Conservation (phyloP, 2,329 filamentous ascomycete species). For the Fusarium palustre region DNA sequence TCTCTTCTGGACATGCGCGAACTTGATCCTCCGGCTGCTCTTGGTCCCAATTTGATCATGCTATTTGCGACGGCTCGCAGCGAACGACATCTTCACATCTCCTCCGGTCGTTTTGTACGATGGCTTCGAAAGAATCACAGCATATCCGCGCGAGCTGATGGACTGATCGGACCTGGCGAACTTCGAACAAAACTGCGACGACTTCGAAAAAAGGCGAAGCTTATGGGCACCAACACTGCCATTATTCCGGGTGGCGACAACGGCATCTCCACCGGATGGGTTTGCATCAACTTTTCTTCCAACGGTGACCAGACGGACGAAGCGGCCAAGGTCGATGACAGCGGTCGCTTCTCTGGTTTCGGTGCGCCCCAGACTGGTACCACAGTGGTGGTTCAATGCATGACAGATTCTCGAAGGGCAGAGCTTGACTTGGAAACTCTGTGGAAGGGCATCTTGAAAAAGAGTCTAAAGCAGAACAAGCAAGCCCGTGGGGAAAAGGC, state of each 20-base stretch:
- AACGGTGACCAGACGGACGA: conserved; percentile 68
- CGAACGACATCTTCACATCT: conserved; percentile 92
- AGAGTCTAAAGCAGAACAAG: conserved; percentile 49
- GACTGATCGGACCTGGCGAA: conserved; percentile 89
- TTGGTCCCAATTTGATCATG: conserved; percentile 93
- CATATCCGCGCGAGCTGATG: conserved; percentile 83
- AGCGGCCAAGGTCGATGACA: conserved; percentile 58
- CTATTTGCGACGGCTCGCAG: conserved; percentile 90
- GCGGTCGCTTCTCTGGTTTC: conserved; percentile 80
- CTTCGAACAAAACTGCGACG: conserved; percentile 87
- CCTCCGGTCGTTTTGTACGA: conserved; percentile 87
- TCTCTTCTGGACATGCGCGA: conserved; percentile 83
- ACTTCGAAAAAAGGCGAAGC: conserved; percentile 82
- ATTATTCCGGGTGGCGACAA: conserved; percentile 77
- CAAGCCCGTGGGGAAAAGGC: conserved; percentile 48
- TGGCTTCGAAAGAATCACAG: conserved; percentile 82
- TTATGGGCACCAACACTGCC: conserved; percentile 79
- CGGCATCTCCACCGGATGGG: conserved; percentile 92
- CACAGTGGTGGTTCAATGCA: conserved; percentile 68
- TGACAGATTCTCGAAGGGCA: conserved; percentile 64
- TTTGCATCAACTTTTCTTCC: conserved; percentile 89
- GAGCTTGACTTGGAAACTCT: conserved; percentile 66
- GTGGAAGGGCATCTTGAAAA: conserved; percentile 59
- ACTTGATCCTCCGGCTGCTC: conserved; percentile 85
- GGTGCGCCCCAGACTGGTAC: conserved; percentile 65